Base-by-base conservation (phyloP, 164 flowering plant species). In the Berberis thunbergii region DNA sequence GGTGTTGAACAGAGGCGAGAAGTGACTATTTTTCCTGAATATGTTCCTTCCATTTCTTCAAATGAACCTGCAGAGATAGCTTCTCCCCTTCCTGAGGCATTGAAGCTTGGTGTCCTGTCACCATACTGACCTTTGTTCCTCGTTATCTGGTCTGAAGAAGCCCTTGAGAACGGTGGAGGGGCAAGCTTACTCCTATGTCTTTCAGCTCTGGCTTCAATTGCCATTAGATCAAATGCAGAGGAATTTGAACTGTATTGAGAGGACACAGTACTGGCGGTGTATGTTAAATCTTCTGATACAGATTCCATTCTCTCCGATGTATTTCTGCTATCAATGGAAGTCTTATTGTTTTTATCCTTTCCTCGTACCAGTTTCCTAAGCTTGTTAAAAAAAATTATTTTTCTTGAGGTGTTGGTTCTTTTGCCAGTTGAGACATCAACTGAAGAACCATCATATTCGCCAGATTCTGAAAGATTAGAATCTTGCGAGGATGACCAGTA, bases 401-500 rank as follows among this genome's bases (percentile, higher is more conserved):
- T 87, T 55, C 64, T 70, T 0, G 82, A 60, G 48, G 13, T 67
- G 53, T 61, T 71, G 52, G 60, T 69, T 54, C 65, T 78, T 46
- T 63, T 62, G 9, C 72, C 61, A 5, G 78, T 59, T 9, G 73
- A 66, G 49, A 44, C 44, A 42, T 79, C 84, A 44, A 44, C 3
- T 11, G 80, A 67, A n/a, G 81, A 65, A 60, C 82, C 91, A 59
- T 88, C 96, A 38, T 52, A 41, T n/a, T 81, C 86, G 41, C 74
- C 81, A 2, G 83, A 75, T 46, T 90, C 94, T 3, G 95, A 77
- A 26, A 76, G 13, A 64, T 58, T 73, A 13, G 87, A 83, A 39
- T 78, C 64, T 57, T 80, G 88, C 2, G 94, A 85, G 55, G 85
- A 76, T 40, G 93, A 81, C 82, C 84, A 83, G 41, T 52, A 75